Base-by-base conservation (phyloP, 2,329 filamentous ascomycete genomes). In the Elsinoe perseae region DNA sequence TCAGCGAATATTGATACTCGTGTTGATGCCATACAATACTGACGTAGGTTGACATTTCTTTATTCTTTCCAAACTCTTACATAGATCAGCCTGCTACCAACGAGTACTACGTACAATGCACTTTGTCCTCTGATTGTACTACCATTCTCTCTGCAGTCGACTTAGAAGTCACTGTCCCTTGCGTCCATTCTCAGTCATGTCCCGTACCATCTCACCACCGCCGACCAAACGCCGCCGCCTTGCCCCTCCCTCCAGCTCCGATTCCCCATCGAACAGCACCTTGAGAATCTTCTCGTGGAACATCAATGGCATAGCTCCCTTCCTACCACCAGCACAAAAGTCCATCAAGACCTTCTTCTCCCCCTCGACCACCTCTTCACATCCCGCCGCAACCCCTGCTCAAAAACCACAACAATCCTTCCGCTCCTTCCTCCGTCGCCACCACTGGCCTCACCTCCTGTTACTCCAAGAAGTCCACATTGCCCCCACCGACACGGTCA, bases 391-490 rank as follows among this genome's bases (percentile, higher is more conserved):
- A n/a, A 43, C 16, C 27, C 44, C 20, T n/a, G n/a, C 57, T 20
- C 12, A 23, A 23, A 4, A 9, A 20, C 28, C 58, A 23, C 25
- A 58, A 52, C 61, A 66, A 1, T 72, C 68, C 16, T 65, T 78
- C 4, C 66, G 74, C 32, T 64, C 62, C 16, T 74, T 77, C 56
- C 66, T 79, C n/a, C 67, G 69, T 21, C 68, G 70, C 8, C 73
- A 78, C 60, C 52, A 65, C 9, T 77, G 70, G 68, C 75, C 75
- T 2, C 66, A 72, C 1, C 59, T 77, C 20, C 66, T 78, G 3
- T 72, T 74, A 56, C 66, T 78, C 1, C 75, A 79, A 65, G 76
- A 79, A 68, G 72, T 78, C 21, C 78, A 78, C 61, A 75, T 79
- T 50, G 68, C 65, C 16, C 58, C 66, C 1, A 63, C 63, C 6